Base-by-base conservation (phyloP, 441 rosid species). In the Erodium texanum region DNA sequence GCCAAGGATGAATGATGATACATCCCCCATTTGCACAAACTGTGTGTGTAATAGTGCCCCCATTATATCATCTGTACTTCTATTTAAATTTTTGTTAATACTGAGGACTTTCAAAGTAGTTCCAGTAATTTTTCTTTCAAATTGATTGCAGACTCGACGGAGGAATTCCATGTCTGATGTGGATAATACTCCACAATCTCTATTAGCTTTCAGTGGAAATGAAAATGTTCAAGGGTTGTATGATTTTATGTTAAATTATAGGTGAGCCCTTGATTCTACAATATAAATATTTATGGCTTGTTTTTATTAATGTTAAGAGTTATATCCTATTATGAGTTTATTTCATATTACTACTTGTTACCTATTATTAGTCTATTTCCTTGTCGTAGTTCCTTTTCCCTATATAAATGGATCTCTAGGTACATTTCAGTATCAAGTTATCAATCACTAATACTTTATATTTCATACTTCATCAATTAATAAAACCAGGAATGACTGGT, bases 211-310 rank as follows among this genome's bases (percentile, higher is more conserved):
- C 82, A 62, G 48, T 22, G 96, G 96, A 73, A 87, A 81, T 70
- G 78, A 75, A 74, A 81, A 75, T 41, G 85, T 90, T 5, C 97
- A 95, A 67, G 90, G 93, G 61, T 79, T 95, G 45, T 92, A 81
- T 76, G 98, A 90, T 66, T 78, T 95, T 76, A 75, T 95, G 76
- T 75, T 95, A 82, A 95, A 92, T 82, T 89, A 90, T 82, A 86
- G 96, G 98, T 92, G 73, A 15, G 66, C 19, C 10, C 41, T 24
- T 58, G 15, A 58, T 58, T 22, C 29, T 22, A 58, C 15, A 58
- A 27, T 27, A 27, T 62, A 14, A 15, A 27, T 24, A 4, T 24
- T 20, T 23, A 5, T 62, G 38, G 18, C 20, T 14, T 6, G 9
- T 29, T 12, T 27, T 62, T 24, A 15, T 24, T 12, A n/a, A n/a